Evolutionary conservation across 2,329 filamentous ascomycete species (phyloP), one percentile per base, ranked within the genome.

Genomic region (Arthrobotrys entomopaga): DNA sequence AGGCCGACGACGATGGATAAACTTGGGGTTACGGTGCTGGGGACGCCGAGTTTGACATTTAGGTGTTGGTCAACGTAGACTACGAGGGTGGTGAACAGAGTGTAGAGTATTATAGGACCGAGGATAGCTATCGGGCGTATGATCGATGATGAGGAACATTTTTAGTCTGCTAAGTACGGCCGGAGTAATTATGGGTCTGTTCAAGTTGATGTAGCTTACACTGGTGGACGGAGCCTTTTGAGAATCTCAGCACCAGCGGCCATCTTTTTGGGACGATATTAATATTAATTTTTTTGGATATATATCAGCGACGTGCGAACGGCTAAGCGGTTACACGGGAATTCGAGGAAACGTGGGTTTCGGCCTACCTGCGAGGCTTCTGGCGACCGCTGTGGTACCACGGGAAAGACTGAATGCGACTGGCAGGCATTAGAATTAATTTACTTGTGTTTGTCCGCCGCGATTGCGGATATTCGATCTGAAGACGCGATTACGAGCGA

Each of bases 1-100:
- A 89, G 80, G 76, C 87, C 87, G 16, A 89, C 87, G 63, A 89
- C 87, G 70, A 89, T 89, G 48, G 85, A 87, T 1, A 89, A 81
- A 24, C 84, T 86, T 3, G 87, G 87, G 57, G 89, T 87, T 76
- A 89, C 88, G 76, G 82, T 85, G 59, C 83, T 82, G 5, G 87
- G 87, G 26, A 89, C 82, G 19, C 83, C 84, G 20, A 89, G 82
- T 50, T 83, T 80, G 66, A 82, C 79, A 71, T 82, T 80, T n/a
- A 85, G 81, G 77, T 83, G 82, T 54, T 81, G 81, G 79, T 89
- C 86, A 57, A 88, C 79, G 77, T 84, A 87, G 50, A 88, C 86
- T 64, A 89, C 82, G 1, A 87, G 79, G 2, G 84, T 84, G 0
- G 87, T 86, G 79, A 88, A 88, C 38, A 86, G 76, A 0, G 85